Base-by-base conservation (phyloP, 1,284 basidiomycete genomes). In the Ceratobasidium sp. region DNA sequence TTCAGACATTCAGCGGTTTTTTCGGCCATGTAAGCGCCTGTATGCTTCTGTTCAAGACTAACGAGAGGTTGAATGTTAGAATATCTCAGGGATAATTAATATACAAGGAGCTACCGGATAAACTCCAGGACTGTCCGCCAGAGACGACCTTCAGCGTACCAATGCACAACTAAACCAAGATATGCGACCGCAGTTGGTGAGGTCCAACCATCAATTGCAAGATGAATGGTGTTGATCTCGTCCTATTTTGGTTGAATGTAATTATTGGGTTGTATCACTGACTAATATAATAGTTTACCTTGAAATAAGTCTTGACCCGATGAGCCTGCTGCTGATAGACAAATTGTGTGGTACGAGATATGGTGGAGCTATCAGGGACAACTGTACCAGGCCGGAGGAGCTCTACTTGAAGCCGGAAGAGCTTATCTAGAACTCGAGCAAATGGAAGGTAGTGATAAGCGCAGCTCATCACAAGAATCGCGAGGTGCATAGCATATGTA, bases 121-220 rank as follows among this genome's bases (percentile, higher is more conserved):
- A 60, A 43, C 23, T 60, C 39, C 3, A 60, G 58, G 18, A 60
- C 39, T 10, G 59, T 14, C 30, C 43, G 59, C 59, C 43, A 48
- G 10, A 61, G 43, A 3, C 23, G 41, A 9, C 43, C 59, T 18
- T 30, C 43, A 10, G 59, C 41, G 18, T 46, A 34, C 59, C 59
- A 61, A 28, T 45, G 39, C 14, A 46, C 28, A 9, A 61, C 59
- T 14, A 61, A 26, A 5, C 59, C 59, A 30, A 61, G 41, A 41
- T 61, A 61, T 18, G 59, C 34, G 8, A n/a, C 12, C 6, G 59
- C 39, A 46, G 59, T 46, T 1, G 59, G 59, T 9, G 41, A 45
- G 3, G 59, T 61, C 23, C 59, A 61, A 12, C 59, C 59, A 30
- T 61, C 59, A n/a, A 61, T 46, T 14, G 41, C 41, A 2, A 61